Evolutionary conservation across 257 asterid genomes (phyloP), one percentile per base, ranked within the genome.

Genomic region (Apocynum venetum): DNA sequence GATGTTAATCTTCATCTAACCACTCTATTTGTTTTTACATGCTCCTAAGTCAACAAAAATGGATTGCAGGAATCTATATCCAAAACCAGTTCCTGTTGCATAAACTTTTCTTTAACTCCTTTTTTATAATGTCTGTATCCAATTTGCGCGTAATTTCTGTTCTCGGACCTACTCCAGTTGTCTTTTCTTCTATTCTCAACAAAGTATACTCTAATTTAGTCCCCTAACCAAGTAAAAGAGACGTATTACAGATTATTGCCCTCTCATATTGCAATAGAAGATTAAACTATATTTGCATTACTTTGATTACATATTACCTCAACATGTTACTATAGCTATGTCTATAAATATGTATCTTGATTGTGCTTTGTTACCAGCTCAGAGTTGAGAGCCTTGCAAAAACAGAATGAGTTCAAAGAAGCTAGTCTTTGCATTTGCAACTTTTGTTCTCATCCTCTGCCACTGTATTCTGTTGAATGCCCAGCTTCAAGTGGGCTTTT

Each of bases 401-500:
- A 53, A 17, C 13, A 53, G 14, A 71, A 88, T 91, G 92, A 78
- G 77, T 79, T 74, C 40, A 19, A 79, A 74, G 59, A 76, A 74
- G 46, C 69, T 48, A 19, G n/a, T 65, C 19, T 68, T 6, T 25
- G 65, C 71, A 36, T 25, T 81, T 59, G 36, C 64, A 61, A 63
- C 80, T 66, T 17, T 80, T 56, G 4, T 77, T 65, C 61, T 78
- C 48, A 7, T 83, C 55, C 36, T 82, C 12, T 78, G 80, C 73
- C 76, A 66, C 15, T 84, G 4, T 68, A 72, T 46, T 78, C 36
- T 60, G 60, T 81, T 86, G 36, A 76, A 82, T 59, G 91, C 91
- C 77, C 88, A 87, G 80, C 94, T 92, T 76, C 81, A 74, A 49
- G 88, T 80, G 5, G 96, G 97, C 19, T 92, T 87, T 77, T 90